Evolutionary conservation across 164 flowering plant species (phyloP).

Genomic region (Vitis labrusca): DNA sequence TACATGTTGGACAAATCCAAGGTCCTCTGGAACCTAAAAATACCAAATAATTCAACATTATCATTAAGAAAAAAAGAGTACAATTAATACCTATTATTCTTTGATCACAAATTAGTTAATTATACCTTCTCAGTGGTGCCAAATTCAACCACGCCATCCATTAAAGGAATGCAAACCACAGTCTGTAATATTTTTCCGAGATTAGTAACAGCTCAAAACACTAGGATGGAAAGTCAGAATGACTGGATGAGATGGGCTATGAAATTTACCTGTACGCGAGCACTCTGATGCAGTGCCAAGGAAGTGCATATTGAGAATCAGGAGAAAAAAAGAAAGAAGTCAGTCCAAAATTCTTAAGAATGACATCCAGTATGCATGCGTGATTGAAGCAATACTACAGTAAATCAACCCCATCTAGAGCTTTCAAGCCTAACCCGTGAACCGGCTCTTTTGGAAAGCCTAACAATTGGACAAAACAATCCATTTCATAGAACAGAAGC

Average conservation of each 20-base stretch:
- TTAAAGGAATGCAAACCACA: slow-evolving; percentile 80
- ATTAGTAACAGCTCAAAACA: not conserved
- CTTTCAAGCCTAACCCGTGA: no score
- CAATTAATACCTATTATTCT: no score
- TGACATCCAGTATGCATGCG: no score
- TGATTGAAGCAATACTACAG: no score
- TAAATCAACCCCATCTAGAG: no score
- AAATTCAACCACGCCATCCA: slow-evolving; percentile 81
- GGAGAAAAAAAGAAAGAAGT: not conserved
- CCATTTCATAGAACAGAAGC: no score
- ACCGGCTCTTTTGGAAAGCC: no score
- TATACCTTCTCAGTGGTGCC: slow-evolving; percentile 77
- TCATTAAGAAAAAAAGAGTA: no score
- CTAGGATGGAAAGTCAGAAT: not conserved
- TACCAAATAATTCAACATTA: no score
- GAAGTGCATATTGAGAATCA: slow-evolving; percentile 1
- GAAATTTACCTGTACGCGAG: slow-evolving; percentile 56
- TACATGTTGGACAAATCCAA: slow-evolving; percentile 49
- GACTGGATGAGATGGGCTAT: not conserved
- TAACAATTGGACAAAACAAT: no score
- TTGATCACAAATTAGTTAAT: not conserved
- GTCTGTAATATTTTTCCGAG: slow-evolving; percentile 44
- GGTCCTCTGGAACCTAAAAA: slow-evolving; percentile 69
- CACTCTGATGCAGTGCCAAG: slow-evolving; percentile 50
- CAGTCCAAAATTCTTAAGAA: not conserved